A percentile compares a stretch with the other conserved stretches of the same genome.
Evolutionary conservation across 768 basidiomycete species (phyloP).

Genomic region (Leccinum longicurvipes): DNA sequence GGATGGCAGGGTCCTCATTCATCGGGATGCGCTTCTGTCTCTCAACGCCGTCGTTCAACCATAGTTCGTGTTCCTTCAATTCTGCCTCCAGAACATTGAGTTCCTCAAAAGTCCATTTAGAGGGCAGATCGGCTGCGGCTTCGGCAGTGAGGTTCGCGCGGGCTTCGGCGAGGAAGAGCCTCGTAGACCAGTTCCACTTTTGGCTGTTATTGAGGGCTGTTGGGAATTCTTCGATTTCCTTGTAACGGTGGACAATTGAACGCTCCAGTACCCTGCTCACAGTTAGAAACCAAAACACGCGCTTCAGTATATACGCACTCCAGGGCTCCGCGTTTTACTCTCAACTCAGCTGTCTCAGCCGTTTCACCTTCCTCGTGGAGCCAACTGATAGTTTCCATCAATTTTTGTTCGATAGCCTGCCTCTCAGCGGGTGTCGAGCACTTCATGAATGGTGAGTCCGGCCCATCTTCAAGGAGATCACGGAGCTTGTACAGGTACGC

Average conservation of each 20-base stretch:
- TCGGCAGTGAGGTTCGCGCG: conserved; percentile 69
- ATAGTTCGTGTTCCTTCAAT: conserved; percentile 75
- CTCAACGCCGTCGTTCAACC: conserved; percentile 80
- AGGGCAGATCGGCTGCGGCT: conserved; percentile 53
- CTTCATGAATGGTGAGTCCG: conserved; percentile 75
- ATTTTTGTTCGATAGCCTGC: conserved; percentile 55
- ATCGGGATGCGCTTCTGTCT: conserved; percentile 72
- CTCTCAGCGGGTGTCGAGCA: conserved; percentile 78
- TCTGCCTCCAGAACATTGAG: conserved; percentile 73
- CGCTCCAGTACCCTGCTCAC: conserved; percentile 62
- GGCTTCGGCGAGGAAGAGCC: conserved; percentile 83
- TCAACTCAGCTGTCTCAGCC: conserved; percentile 72
- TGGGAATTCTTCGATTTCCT: conserved; percentile 85
- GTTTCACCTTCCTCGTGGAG: conserved; percentile 78
- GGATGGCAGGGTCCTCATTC: conserved; percentile 83
- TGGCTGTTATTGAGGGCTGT: conserved; percentile 77
- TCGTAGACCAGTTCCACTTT: conserved; percentile 86
- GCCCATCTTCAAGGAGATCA: conserved; percentile 69
- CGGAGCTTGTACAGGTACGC: conserved; percentile 90
- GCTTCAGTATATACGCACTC: conserved; percentile 56
- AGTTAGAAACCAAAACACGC: conserved; percentile 3
- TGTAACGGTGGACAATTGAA: conserved; percentile 83
- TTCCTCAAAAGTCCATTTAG: conserved; percentile 87
- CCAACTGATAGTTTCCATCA: conserved; percentile 81
- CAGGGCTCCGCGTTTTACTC: conserved; percentile 71